Percentiles rank a stretch among this genome's conserved stretches.
phyloP scores from a whole-genome alignment of 306 rosid species.

The Vicia faba region DNA sequence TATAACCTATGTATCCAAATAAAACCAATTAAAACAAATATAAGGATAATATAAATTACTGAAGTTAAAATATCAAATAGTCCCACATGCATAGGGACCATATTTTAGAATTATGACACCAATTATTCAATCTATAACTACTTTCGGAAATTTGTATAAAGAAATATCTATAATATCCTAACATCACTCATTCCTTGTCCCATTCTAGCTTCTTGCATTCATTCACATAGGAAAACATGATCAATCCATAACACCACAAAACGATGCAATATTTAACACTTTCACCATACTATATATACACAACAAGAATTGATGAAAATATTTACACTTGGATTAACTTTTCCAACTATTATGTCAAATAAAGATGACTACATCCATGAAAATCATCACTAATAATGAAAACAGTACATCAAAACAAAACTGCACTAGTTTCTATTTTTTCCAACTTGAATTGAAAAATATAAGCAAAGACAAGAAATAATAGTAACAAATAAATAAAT shows the following conservation, averaged over 20 bases:
- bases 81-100: slow-evolving; percentile 20
- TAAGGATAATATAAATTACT: no score
- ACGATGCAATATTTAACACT: slow-evolving; percentile 1
- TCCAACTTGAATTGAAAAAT: slow-evolving; percentile 42
- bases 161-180: no score
- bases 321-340: slow-evolving; percentile 38
- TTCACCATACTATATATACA: slow-evolving; percentile 8
- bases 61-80: no score
- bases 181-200: background rate
- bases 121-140: slow-evolving; percentile 11
- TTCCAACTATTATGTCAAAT: slow-evolving; percentile 17
- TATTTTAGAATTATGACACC: background rate
- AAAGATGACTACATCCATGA: slow-evolving; percentile 44
- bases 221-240: background rate
- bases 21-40: no score
- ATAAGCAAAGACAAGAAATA: slow-evolving; percentile 15
- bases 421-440: slow-evolving; percentile 52
- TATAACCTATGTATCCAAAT: no score
- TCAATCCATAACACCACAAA: slow-evolving; percentile 13
- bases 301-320: slow-evolving; percentile 42
- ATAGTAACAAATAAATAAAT: background rate
- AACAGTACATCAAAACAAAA: slow-evolving; percentile 49
- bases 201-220: background rate
- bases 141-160: slow-evolving; percentile 9
- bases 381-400: slow-evolving; percentile 30